Evolutionary conservation across 768 basidiomycete genomes (phyloP), one percentile per base, ranked within the genome.

Genomic region (Termitomyces sp.): DNA sequence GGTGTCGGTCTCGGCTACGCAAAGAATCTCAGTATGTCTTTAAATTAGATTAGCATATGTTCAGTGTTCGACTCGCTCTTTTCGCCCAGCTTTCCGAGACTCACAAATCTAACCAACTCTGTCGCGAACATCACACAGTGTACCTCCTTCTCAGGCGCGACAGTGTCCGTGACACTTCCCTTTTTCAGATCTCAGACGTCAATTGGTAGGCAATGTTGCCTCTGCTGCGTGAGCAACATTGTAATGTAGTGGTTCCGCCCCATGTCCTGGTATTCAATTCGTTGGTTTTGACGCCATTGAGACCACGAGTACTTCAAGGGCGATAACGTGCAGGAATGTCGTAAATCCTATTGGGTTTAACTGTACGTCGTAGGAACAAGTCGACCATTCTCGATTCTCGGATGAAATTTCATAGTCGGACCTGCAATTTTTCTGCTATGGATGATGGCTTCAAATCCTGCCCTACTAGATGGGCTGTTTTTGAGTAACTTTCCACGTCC

Each of bases 121-220:
- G 56, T 61, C 28, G 61, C 67, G 9, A 45, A 32, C 34, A 66
- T 66, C 41, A 64, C 64, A 15, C 68, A 67, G 41, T 69, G 69
- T 61, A 71, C 69, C 10, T 58, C 68, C 14, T 71, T 66, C 58
- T 60, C 63, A n/a, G 68, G 69, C 30, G 65, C 66, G 15, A 67
- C 67, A 3, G 66, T 15, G 62, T 57, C 17, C 70, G 70, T 57
- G 68, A 70, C 53, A 68, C 69, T 5, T 68, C 66, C 1, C 64
- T 62, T 17, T 66, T 70, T 57, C 67, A 70, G 55, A 58, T 71
- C 22, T 66, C 66, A 10, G 61, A 70, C 51, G 58, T 71, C 28
- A 67, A 64, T 60, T 64, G 53, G 57, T 56, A 0, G 68, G 66
- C 26, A 67, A 62, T 24, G 56, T 66, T 11, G 51, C 54, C 2